Percentiles rank a stretch among this genome's conserved stretches.
These are phyloP conservation scores for Geranium incanum DNA, from an alignment of 441 rosid species.

Conservation along the genomic window DNA sequence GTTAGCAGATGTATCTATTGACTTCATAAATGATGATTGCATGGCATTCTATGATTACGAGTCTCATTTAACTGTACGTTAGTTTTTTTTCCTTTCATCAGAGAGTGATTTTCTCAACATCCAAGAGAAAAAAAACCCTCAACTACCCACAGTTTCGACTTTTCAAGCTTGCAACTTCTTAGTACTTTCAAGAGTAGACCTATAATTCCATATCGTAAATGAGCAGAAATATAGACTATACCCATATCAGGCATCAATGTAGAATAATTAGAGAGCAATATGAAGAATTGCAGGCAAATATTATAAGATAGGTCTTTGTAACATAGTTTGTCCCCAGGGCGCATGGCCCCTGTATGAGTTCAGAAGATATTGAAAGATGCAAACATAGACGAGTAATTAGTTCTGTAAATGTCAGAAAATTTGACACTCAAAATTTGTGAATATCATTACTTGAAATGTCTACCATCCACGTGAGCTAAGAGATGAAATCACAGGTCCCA, in stretches of 20 bases:
- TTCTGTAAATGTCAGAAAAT: constrained; percentile 13
- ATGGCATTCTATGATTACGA: not conserved
- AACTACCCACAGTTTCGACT: not conserved
- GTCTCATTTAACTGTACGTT: not conserved
- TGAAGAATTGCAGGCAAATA: constrained; percentile 5
- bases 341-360: constrained; percentile 8
- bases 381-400: constrained; percentile 11
- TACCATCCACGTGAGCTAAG: constrained; percentile 65
- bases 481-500: constrained; percentile 54
- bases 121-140: not conserved
- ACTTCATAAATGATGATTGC: not conserved
- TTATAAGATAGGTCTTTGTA: constrained; percentile 10
- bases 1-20: not conserved
- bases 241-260: not conserved
- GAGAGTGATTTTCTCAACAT: not conserved
- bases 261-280: constrained; percentile 9
- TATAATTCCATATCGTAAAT: not conserved
- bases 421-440: constrained; percentile 11
- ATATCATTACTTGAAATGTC: constrained; percentile 14
- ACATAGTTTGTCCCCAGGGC: constrained; percentile 9
- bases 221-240: not conserved
- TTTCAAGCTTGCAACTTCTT: not conserved
- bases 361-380: constrained; percentile 5
- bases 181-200: not conserved
- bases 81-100: not conserved